Percentiles rank a stretch among this genome's conserved stretches.
These are phyloP conservation scores for Oryza meridionalis DNA, from an alignment of 176 grass and related monocot genomes.

Conservation along the genomic window DNA sequence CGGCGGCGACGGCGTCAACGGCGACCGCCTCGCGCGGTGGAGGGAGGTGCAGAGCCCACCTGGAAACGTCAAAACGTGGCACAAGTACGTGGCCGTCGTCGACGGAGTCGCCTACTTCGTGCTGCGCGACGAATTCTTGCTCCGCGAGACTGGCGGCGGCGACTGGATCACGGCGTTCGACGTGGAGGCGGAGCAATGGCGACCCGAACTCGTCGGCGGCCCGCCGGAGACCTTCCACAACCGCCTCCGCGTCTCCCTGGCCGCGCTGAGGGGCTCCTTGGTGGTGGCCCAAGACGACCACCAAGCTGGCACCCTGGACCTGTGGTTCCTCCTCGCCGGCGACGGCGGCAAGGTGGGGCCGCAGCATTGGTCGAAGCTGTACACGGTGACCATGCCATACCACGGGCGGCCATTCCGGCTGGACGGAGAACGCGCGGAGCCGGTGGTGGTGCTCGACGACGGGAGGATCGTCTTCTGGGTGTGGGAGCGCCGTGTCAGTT, in stretches of 20 bases:
- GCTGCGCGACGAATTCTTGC: background rate
- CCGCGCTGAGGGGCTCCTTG: background rate
- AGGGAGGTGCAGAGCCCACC: background rate
- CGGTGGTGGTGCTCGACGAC: background rate
- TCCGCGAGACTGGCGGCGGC: too few species aligned
- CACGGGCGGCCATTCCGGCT: too few species aligned
- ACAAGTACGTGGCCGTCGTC: background rate
- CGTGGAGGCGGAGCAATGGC: constrained; percentile 17
- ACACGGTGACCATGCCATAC: background rate
- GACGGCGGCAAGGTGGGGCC: too few species aligned
- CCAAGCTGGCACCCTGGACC: background rate
- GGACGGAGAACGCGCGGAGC: background rate
- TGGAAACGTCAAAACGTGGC: fast-evolving
- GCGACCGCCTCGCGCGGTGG: background rate
- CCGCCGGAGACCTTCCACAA: background rate
- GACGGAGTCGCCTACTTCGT: constrained; percentile 12
- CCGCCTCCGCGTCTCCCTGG: background rate
- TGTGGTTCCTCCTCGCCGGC: background rate
- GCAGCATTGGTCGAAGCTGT: background rate
- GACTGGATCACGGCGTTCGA: background rate
- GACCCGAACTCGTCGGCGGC: background rate
- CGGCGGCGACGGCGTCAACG: background rate
- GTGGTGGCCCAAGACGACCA: background rate
- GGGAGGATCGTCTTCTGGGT: background rate
- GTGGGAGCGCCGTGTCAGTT: too few species aligned